Percentiles rank a stretch among this genome's conserved stretches.
Conservation (phyloP, 495 filamentous ascomycete species). For the Talaromyces trachyspermus region DNA sequence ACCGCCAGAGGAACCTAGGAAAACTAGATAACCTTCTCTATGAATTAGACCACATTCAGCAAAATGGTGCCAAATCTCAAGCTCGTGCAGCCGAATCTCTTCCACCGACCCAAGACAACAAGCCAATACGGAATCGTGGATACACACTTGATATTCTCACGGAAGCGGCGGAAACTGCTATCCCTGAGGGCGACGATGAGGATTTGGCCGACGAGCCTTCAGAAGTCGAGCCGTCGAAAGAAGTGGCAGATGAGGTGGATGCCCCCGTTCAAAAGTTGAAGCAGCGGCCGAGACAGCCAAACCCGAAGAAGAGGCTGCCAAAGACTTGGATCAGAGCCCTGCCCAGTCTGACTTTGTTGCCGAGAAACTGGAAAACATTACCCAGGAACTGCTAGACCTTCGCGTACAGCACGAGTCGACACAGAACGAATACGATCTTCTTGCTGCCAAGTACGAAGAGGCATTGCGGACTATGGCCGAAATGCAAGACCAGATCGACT, state of each 20-base stretch:
- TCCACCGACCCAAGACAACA: constrained; percentile 13
- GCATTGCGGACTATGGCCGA: constrained; percentile 73
- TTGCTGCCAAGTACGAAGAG: constrained; percentile 86
- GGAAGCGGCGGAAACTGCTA: constrained; percentile 44
- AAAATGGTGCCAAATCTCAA: constrained; percentile 45
- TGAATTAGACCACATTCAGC: constrained; percentile 77
- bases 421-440: constrained; percentile 68
- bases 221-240: constrained; percentile 33
- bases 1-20: constrained; percentile 89
- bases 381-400: constrained; percentile 86
- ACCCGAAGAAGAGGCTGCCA: constrained; percentile 20
- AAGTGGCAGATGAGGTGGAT: constrained; percentile 25
- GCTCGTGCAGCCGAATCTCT: constrained; percentile 18
- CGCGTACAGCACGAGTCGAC: constrained; percentile 84
- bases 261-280: constrained; percentile 23
- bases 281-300: constrained; percentile 18
- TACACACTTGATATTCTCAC: constrained; percentile 39
- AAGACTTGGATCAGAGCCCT: constrained; percentile 47
- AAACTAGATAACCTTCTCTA: constrained; percentile 88
- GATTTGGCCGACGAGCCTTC: constrained; percentile 44
- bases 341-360: constrained; percentile 79
- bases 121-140: constrained; percentile 24
- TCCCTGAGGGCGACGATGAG: constrained; percentile 48
- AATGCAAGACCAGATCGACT: constrained; percentile 79
- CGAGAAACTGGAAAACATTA: constrained; percentile 88